phyloP scores from a whole-genome alignment of 2,329 filamentous ascomycete species.

The Fusarium buxicola region DNA sequence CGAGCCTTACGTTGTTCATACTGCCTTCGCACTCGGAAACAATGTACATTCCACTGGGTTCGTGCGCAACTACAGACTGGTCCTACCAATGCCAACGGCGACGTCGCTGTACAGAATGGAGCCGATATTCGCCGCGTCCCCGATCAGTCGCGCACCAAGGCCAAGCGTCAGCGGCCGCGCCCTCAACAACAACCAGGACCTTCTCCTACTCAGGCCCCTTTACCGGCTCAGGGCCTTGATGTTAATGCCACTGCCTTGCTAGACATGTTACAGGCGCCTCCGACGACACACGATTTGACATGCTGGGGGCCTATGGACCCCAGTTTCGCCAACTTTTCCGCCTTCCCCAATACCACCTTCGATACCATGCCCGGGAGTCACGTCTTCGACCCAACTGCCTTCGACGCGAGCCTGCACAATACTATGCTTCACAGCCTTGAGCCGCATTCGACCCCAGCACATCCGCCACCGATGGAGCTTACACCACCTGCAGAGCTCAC shows the following conservation, averaged over 20 bases:
- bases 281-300: constrained; percentile 43
- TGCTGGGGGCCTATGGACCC: constrained; percentile 46
- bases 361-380: constrained; percentile 42
- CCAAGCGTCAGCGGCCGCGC: constrained; percentile 44
- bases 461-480: constrained; percentile 38
- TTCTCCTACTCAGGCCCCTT: constrained; percentile 38
- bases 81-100: constrained; percentile 30
- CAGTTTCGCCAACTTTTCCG: constrained; percentile 40
- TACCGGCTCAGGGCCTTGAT: constrained; percentile 41
- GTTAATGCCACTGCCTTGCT: constrained; percentile 45
- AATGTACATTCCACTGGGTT: constrained; percentile 47
- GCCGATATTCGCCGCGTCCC: constrained; percentile 38
- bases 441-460: constrained; percentile 30
- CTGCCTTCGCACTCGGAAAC: constrained; percentile 45
- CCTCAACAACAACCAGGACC: constrained; percentile 39
- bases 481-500: constrained; percentile 39
- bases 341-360: constrained; percentile 41
- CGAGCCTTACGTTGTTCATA: constrained; percentile 46
- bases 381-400: constrained; percentile 42
- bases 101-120: constrained; percentile 33
- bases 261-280: constrained; percentile 46
- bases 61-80: constrained; percentile 45
- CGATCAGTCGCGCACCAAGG: constrained; percentile 43
- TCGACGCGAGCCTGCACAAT: constrained; percentile 42
- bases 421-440: constrained; percentile 37